Conservation (phyloP, 164 flowering plant genomes). For the Liriodendron chinense region DNA sequence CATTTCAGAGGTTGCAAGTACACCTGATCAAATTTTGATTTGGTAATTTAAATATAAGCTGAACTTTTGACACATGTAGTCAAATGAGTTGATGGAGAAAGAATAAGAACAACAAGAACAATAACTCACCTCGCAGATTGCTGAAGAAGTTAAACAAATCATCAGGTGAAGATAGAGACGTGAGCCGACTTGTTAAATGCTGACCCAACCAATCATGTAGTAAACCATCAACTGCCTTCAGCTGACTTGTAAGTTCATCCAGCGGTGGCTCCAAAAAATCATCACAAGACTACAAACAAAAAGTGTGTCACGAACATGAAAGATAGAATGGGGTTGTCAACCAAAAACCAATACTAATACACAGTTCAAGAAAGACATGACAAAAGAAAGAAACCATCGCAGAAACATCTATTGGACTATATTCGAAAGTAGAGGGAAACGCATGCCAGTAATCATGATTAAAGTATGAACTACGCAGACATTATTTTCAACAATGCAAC, state of each 20-base stretch:
- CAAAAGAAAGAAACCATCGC: background rate
- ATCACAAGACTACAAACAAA: constrained; percentile 57
- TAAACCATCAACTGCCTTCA: constrained; percentile 51
- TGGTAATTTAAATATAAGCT: background rate
- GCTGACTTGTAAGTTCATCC: constrained; percentile 56
- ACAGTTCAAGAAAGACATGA: background rate
- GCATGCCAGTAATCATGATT: background rate
- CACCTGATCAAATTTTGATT: constrained; percentile 33
- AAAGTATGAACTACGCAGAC: no score
- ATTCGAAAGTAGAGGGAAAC: background rate
- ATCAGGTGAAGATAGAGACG: constrained; percentile 69
- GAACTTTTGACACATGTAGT: background rate
- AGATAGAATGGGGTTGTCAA: background rate
- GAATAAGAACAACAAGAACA: background rate
- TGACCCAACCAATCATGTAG: constrained; percentile 55
- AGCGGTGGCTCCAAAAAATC: constrained; percentile 78
- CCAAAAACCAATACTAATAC: background rate
- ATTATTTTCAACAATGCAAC: no score
- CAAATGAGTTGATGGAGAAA: background rate
- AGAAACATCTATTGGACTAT: background rate
- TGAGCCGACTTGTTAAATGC: constrained; percentile 47
- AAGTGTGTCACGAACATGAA: background rate
- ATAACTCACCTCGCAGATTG: constrained; percentile 56
- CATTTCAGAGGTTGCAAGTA: constrained; percentile 59
- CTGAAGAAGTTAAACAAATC: constrained; percentile 77